These are phyloP conservation scores for Carex myosuroides DNA, from an alignment of 176 grass and related monocot species.

Conservation along the genomic window DNA sequence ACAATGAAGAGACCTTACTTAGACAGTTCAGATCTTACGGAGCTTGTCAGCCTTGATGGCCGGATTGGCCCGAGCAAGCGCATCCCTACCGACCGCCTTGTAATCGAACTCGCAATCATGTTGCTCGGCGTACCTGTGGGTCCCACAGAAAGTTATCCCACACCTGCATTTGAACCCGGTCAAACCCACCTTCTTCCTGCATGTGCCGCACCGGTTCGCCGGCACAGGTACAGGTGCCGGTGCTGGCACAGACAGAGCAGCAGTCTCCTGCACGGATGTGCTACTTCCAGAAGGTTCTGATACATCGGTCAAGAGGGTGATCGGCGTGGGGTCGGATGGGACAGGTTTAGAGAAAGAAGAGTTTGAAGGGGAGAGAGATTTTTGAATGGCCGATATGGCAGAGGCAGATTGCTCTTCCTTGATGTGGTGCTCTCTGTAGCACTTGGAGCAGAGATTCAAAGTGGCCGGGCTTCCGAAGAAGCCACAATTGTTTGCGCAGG, in stretches of 20 bases:
- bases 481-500: slow-evolving; percentile 32
- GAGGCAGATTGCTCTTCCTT: slow-evolving; percentile 29
- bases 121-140: slow-evolving; percentile 24
- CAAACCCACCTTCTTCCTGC: slow-evolving; percentile 37
- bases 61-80: slow-evolving; percentile 20
- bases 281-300: slow-evolving; percentile 9
- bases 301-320: neutral
- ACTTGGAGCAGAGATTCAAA: slow-evolving; percentile 37
- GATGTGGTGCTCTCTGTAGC: slow-evolving; percentile 30
- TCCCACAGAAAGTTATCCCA: slow-evolving; percentile 28
- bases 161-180: slow-evolving; percentile 33
- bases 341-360: neutral
- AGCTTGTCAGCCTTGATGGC: slow-evolving; percentile 30
- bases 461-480: slow-evolving; percentile 32
- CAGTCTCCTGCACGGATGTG: neutral
- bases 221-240: neutral
- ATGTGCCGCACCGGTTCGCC: slow-evolving; percentile 25
- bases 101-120: slow-evolving; percentile 28
- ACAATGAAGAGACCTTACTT: neutral
- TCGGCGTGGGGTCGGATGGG: neutral
- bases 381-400: slow-evolving; percentile 25
- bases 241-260: neutral
- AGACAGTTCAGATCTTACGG: slow-evolving; percentile 11
- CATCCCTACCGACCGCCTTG: slow-evolving; percentile 18
- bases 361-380: slow-evolving; percentile 14